phyloP scores from a whole-genome alignment of 208 protist genomes.

The Leishmania lainsoni region DNA sequence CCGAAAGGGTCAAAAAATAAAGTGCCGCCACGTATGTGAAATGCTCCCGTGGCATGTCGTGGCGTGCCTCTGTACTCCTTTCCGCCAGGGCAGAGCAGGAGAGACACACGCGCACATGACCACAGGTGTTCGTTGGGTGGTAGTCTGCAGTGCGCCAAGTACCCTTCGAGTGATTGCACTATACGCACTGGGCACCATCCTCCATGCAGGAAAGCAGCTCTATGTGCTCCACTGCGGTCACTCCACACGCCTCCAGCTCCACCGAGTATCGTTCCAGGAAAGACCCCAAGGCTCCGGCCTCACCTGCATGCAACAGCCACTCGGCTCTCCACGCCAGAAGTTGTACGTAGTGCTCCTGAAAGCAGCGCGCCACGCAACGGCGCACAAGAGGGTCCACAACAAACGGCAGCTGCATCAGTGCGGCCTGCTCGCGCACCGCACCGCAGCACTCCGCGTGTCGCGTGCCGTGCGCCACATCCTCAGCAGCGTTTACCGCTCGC shows the following conservation, averaged over 20 bases:
- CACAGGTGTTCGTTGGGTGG: background rate
- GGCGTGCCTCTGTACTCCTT: background rate
- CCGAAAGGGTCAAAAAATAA: conserved; percentile 1
- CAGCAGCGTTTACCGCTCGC: conserved; percentile 23
- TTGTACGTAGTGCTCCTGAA: conserved; percentile 80
- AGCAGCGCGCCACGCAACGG: conserved; percentile 57
- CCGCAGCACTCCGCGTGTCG: conserved; percentile 61
- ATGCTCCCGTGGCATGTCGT: background rate
- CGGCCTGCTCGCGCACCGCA: conserved; percentile 56
- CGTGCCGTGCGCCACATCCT: conserved; percentile 19
- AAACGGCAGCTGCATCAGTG: conserved; percentile 56
- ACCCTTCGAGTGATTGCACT: background rate
- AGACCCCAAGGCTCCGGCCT: conserved; percentile 35
- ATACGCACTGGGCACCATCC: conserved; percentile 7
- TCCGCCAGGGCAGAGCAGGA: background rate
- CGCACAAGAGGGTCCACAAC: conserved; percentile 60
- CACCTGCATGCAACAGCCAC: conserved; percentile 12
- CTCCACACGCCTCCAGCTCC: conserved; percentile 62
- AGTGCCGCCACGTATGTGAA: background rate
- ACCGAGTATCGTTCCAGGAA: conserved; percentile 57
- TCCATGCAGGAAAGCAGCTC: conserved; percentile 66
- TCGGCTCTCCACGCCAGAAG: conserved; percentile 31
- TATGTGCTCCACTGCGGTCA: conserved; percentile 45
- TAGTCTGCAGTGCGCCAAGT: background rate
- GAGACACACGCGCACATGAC: background rate